A percentile compares a stretch with the other conserved stretches of the same genome.
These are phyloP conservation scores for Phialophora expanda DNA, from an alignment of 2,329 filamentous ascomycete genomes.

Conservation along the genomic window DNA sequence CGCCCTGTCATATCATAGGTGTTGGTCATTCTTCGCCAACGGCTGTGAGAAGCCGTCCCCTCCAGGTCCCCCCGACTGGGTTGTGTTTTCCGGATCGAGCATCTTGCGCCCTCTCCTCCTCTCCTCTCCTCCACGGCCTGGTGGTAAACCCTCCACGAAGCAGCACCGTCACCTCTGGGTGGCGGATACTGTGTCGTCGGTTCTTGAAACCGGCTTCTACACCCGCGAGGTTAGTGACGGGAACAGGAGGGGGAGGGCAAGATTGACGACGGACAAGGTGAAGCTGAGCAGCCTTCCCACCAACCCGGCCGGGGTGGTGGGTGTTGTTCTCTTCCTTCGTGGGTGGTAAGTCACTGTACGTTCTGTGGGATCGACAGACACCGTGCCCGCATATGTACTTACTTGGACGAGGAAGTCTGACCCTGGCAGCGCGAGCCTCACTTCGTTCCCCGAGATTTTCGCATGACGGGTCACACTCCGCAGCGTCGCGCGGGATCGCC, in stretches of 20 bases:
- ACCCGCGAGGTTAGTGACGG: slow-evolving; percentile 8
- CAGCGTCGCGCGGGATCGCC: slow-evolving; percentile 12
- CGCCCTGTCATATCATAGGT: slow-evolving; percentile 15
- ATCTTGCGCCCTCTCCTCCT: not conserved
- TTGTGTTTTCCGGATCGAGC: not conserved
- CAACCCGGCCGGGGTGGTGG: not conserved
- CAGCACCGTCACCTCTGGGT: not conserved
- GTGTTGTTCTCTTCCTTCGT: not conserved
- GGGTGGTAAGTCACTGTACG: not conserved
- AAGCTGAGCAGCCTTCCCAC: not conserved
- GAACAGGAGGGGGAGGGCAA: slow-evolving; percentile 2
- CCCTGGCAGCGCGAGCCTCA: slow-evolving; percentile 11
- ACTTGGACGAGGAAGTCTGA: no score
- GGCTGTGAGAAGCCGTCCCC: not conserved
- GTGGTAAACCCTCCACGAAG: not conserved
- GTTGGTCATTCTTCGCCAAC: not conserved
- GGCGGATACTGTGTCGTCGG: slow-evolving; percentile 1
- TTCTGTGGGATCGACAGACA: slow-evolving; percentile 10
- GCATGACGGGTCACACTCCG: not conserved
- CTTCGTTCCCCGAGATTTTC: slow-evolving; percentile 5
- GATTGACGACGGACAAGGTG: not conserved
- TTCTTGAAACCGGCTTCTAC: slow-evolving; percentile 16
- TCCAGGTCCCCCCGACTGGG: not conserved
- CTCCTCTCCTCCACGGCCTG: not conserved
- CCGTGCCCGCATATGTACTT: not conserved